Evolutionary conservation across 2,329 filamentous ascomycete species (phyloP), one percentile per base, ranked within the genome.

Genomic region (Scytalidium sp.): DNA sequence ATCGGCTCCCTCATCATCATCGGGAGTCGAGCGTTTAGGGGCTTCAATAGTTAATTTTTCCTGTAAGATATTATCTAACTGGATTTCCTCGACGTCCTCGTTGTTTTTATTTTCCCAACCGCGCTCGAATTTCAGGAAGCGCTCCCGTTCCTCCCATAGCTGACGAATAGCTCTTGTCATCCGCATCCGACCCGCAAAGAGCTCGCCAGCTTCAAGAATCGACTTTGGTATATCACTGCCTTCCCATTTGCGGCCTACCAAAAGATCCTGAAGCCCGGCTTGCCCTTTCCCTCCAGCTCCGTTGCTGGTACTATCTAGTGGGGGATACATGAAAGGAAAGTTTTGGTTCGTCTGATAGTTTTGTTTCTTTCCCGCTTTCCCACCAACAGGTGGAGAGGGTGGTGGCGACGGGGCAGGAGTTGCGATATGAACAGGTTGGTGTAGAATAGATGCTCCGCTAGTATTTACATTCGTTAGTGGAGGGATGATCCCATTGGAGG

Each of bases 321-420:
- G 94, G 2, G 94, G 94, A 60, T 99, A 99, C 72, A 99, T 84
- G 64, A 99, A 97, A 0, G 94, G 94, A 57, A 99, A 97, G 64
- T 97, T 94, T 61, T 99, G 94, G 64, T 99, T 99, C 0, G 94
- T 99, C 67, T 99, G 94, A 62, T 99, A 99, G 60, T 97, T 99
- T 64, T 99, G 94, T 66, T 99, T 99, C 75, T 99, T 99, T 1
- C 88, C 92, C 46, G 88, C 90, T 67, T 97, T 99, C 0, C 91
- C 91, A 21, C 91, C 92, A 27, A 87, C 86, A 9, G 75, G 79
- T 1, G 94, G 94, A 1, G 93, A 97, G 1, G 94, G 94, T 0
- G 94, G 94, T 20, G 94, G 94, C 0, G 94, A 99, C 1, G 94
- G 94, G 0, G 92, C 93, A 1, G 94, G 94, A 1, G 94, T 99